These are phyloP conservation scores for Tylopilus sp. DNA, from an alignment of 1,284 basidiomycete genomes.

Conservation along the genomic window DNA sequence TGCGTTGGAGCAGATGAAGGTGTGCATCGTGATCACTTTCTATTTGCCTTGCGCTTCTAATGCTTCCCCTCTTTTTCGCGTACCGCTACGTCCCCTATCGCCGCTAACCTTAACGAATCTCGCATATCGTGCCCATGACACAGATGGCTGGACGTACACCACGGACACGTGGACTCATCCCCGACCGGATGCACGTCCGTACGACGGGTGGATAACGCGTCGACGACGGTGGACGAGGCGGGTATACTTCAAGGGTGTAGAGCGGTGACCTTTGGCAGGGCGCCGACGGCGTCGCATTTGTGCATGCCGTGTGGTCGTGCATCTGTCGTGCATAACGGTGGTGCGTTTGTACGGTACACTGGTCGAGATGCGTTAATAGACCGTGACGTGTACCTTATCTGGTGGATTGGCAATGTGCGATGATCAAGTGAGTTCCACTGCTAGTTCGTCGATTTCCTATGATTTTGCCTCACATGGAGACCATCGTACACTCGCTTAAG, in stretches of 20 bases:
- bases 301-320: not conserved
- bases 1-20: slow-evolving; percentile 32
- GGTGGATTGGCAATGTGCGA: not conserved
- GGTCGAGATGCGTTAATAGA: not conserved
- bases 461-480: too few species aligned
- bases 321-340: not conserved
- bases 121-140: not conserved
- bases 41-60: not conserved
- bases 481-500: too few species aligned
- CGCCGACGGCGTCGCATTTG: not conserved
- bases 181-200: slow-evolving; percentile 41
- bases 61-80: too few species aligned
- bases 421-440: too few species aligned
- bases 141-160: slow-evolving; percentile 74
- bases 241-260: slow-evolving; percentile 45
- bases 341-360: not conserved
- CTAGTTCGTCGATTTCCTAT: not conserved
- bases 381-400: not conserved
- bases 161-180: slow-evolving; percentile 65
- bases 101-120: not conserved
- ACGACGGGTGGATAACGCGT: slow-evolving; percentile 52
- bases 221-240: slow-evolving; percentile 61
- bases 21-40: not conserved
- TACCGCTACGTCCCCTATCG: not conserved
- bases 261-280: not conserved